Conservation (phyloP, 176 grass and related monocot genomes). For the Cymbopogon citratus region DNA sequence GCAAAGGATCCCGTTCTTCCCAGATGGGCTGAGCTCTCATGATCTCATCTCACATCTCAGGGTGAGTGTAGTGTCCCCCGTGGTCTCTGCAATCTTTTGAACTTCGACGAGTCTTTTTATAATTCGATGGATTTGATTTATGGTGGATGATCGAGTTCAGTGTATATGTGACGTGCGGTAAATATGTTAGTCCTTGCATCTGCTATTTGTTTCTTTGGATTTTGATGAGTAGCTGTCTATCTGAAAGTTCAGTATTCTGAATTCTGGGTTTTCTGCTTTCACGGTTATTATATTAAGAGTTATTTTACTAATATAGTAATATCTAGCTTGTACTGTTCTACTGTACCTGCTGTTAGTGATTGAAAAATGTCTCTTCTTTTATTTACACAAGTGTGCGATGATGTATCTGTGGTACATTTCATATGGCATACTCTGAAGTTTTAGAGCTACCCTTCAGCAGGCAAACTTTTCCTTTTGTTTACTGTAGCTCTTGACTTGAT, state of each 20-base stretch:
- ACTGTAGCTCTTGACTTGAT: not conserved
- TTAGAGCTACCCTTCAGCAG: not conserved
- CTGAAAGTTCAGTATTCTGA: no score
- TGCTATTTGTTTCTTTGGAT: not conserved
- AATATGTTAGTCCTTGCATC: not conserved
- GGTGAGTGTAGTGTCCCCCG: not conserved
- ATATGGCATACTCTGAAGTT: not conserved
- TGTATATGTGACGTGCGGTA: not conserved
- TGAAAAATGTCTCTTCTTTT: conserved; percentile 20
- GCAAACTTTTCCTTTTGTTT: not conserved
- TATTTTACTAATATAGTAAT: not conserved
- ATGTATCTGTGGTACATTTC: conserved; percentile 17
- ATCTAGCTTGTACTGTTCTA: not conserved
- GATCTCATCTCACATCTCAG: not conserved
- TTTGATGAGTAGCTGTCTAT: not conserved
- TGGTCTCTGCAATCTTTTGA: not conserved
- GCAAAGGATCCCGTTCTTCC: conserved; percentile 34
- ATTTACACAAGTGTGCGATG: not conserved
- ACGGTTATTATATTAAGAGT: not conserved
- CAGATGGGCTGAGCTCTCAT: not conserved
- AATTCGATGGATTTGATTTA: not conserved
- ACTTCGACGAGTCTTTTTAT: not conserved
- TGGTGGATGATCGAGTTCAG: not conserved
- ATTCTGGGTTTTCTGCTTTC: not conserved
- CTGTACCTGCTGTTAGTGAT: conserved; percentile 7